Conservation (phyloP, 1,284 basidiomycete genomes). For the Melampsora larici-populina region DNA sequence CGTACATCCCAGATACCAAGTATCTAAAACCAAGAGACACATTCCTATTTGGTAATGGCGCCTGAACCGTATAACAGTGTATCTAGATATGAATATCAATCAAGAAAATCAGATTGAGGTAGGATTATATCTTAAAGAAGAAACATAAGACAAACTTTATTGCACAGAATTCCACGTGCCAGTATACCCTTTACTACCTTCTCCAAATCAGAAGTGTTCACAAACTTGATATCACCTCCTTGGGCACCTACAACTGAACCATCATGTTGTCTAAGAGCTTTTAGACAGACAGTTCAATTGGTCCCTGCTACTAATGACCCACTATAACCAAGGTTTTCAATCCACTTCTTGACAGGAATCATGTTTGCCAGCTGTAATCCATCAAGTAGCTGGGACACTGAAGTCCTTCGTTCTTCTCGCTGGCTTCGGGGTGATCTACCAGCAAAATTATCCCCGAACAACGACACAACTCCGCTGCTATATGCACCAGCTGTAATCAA, state of each 20-base stretch:
- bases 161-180: neutral
- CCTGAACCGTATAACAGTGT: neutral
- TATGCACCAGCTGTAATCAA: constrained; percentile 3
- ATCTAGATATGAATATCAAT: no score
- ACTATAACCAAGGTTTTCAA: neutral
- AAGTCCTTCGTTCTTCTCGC: neutral
- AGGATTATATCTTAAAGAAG: neutral
- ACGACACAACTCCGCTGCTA: neutral
- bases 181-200: neutral
- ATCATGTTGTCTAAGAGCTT: neutral
- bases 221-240: no score
- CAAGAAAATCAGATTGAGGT: neutral
- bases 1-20: no score
- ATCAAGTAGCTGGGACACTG: neutral
- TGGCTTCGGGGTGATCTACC: neutral
- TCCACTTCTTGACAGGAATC: neutral
- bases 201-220: neutral
- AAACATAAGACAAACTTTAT: neutral
- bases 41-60: neutral
- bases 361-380: neutral
- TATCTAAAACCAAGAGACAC: no score
- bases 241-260: constrained; percentile 12
- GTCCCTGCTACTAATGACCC: neutral
- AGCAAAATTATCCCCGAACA: constrained; percentile 1
- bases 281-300: neutral